Evolutionary conservation across 2,329 filamentous ascomycete species (phyloP), one percentile per base, ranked within the genome.

Genomic region (Scytalidium sp.): DNA sequence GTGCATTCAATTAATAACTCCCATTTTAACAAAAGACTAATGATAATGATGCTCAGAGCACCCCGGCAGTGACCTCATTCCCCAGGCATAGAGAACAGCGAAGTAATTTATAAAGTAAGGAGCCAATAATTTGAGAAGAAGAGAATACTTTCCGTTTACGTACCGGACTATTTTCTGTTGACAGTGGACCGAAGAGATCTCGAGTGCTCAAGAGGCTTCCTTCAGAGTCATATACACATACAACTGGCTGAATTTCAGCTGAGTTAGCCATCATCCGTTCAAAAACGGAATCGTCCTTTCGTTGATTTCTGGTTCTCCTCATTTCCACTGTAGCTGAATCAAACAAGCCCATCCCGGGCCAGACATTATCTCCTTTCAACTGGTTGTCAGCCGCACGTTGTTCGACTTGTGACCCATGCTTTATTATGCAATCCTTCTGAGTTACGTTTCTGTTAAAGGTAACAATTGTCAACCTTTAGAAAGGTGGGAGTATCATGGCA

Each of bases 341-440:
- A 63, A 92, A 91, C n/a, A 90, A 76, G 47, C 81, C 80, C 88
- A 92, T 92, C 17, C 88, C 88, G 2, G 85, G 84, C 76, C 84
- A 90, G 43, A 82, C 73, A n/a, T 85, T 72, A 2, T 36, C 32
- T 36, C 88, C 88, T 65, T 92, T 92, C 47, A 91, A 75, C 21
- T 46, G 51, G 27, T 19, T 43, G 36, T 41, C 41, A 22, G 45
- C 49, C 6, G 11, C 42, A 9, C 25, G 43, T 27, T 25, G 11
- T 19, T 51, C 51, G 20, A 17, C 32, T 7, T 46, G 21, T 3
- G 19, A 42, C 19, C 46, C 50, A 41, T 17, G 17, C 19, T 22
- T 11, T 7, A 10, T 22, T 19, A 45, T 19, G n/a, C n/a, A n/a
- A 36, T 36, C 15, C 8, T 36, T n/a, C 15, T 36, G 8, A 15